Base-by-base conservation (phyloP, 2,329 filamentous ascomycete genomes). In the Onygena corvina region DNA sequence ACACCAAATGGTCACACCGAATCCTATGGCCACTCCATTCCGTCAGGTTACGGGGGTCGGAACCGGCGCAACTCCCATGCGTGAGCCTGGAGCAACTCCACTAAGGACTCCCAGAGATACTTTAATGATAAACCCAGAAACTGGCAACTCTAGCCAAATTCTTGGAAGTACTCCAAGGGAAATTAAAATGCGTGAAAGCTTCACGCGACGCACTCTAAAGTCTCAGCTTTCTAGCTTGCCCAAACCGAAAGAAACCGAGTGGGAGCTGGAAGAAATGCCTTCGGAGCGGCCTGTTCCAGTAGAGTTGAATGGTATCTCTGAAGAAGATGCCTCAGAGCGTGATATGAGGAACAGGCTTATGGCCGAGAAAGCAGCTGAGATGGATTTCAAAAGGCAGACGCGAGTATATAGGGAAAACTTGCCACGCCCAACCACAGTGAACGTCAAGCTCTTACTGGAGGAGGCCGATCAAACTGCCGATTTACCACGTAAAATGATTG, bases 1-100 rank as follows among this genome's bases (percentile, higher is more conserved):
- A 60, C 84, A 94, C 53, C 75, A 81, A 29, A 78, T 90, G 50
- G 77, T 88, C n/a, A 98, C 92, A 0, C 92, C 92, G 0, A 98
- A 98, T 62, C 92, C 92, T 0, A 76, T 98, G 72, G 89, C 92
- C 0, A 98, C 92, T 0, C 92, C 92, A 1, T 76, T 94, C 56
- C 77, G 85, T 48, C 73, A 80, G 53, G 76, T 71, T 20, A 68
- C 68, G 34, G 66, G 71, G 1, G 77, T 76, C 53, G 84, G 79
- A 20, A 71, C 79, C 23, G 83, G 79, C 21, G 80, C 82, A 9
- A 93, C 86, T 21, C 78, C 79, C 3, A 67, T 76, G 59, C 66
- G 67, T 11, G 76, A 78, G 3, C 76, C 81, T 45, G 86, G 86
- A 14, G 83, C 87, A 52, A 94, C 90, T 0, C 88, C 90, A 0